These are phyloP conservation scores for Ceratobasidium sp. DNA, from an alignment of 1,284 basidiomycete genomes.

Conservation along the genomic window DNA sequence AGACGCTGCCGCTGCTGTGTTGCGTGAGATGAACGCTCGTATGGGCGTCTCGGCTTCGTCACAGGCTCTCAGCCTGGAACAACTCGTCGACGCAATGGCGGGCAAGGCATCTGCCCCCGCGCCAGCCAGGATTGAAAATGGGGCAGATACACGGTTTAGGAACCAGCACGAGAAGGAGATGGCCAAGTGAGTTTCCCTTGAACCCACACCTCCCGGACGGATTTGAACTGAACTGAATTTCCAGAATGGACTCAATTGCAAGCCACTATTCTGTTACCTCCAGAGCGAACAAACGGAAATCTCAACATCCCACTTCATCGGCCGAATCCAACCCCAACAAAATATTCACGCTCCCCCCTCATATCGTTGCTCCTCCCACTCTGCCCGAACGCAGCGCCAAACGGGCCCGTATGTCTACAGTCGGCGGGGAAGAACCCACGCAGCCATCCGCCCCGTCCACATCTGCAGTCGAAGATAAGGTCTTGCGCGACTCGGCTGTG, in stretches of 20 bases:
- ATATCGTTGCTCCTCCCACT: slow-evolving; percentile 12
- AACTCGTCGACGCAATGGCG: slow-evolving; percentile 17
- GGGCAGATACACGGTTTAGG: slow-evolving; percentile 59
- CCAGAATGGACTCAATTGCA: slow-evolving; percentile 76
- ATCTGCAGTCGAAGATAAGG: neutral
- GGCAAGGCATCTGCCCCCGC: slow-evolving; percentile 20
- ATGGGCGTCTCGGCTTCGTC: slow-evolving; percentile 58
- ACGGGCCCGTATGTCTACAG: slow-evolving; percentile 38
- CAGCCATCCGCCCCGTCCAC: neutral
- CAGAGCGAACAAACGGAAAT: slow-evolving; percentile 52
- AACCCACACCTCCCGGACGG: neutral
- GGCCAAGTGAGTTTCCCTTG: slow-evolving; percentile 55
- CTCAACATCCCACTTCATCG: slow-evolving; percentile 37
- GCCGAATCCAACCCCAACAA: slow-evolving; percentile 21
- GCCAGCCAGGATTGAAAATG: slow-evolving; percentile 3
- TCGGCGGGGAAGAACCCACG: slow-evolving; percentile 14
- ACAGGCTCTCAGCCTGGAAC: slow-evolving; percentile 34
- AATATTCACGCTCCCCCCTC: slow-evolving; percentile 31
- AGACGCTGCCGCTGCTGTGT: slow-evolving; percentile 67
- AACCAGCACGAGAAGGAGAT: slow-evolving; percentile 71
- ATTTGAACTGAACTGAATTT: neutral
- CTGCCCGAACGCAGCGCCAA: slow-evolving; percentile 29
- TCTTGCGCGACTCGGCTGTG: slow-evolving; percentile 24
- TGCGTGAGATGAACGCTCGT: slow-evolving; percentile 81
- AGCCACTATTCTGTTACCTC: slow-evolving; percentile 65